Evolutionary conservation across 192 early-diverging fungal genomes (phyloP).

Genomic region (Backusella tarrabulga): DNA sequence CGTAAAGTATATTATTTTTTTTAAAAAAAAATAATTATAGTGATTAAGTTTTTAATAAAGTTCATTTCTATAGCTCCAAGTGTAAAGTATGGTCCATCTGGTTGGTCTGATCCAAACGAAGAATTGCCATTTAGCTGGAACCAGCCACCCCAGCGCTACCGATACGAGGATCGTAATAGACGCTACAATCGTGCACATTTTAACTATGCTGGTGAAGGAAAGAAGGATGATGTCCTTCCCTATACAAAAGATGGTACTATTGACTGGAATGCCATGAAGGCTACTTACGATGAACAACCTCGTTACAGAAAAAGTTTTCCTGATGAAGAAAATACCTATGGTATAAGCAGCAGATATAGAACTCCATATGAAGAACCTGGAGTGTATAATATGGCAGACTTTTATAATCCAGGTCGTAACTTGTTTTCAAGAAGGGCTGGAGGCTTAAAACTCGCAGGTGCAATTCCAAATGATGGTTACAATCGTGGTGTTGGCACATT

Average conservation of each 20-base stretch:
- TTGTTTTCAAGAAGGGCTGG: background rate
- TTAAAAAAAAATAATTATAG: too few relatives aligned
- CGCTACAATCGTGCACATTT: background rate
- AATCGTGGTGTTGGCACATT: conserved; percentile 11
- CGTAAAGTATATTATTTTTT: background rate
- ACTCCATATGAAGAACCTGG: background rate
- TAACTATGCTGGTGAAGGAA: background rate
- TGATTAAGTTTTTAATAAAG: background rate
- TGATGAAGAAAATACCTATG: background rate
- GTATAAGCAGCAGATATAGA: background rate
- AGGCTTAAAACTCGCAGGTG: background rate
- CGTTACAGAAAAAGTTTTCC: background rate
- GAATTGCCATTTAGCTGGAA: background rate
- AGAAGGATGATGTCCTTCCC: background rate
- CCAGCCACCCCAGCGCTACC: background rate
- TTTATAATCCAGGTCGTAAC: background rate
- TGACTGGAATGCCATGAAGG: background rate
- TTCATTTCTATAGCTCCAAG: background rate
- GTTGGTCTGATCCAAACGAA: background rate
- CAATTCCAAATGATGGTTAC: background rate
- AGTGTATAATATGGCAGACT: background rate
- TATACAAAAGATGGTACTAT: conserved; percentile 8
- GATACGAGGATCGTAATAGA: background rate
- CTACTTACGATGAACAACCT: background rate
- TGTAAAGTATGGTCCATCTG: background rate